Base-by-base conservation (phyloP, 2,329 filamentous ascomycete genomes). In the Epichloe glyceriae region DNA sequence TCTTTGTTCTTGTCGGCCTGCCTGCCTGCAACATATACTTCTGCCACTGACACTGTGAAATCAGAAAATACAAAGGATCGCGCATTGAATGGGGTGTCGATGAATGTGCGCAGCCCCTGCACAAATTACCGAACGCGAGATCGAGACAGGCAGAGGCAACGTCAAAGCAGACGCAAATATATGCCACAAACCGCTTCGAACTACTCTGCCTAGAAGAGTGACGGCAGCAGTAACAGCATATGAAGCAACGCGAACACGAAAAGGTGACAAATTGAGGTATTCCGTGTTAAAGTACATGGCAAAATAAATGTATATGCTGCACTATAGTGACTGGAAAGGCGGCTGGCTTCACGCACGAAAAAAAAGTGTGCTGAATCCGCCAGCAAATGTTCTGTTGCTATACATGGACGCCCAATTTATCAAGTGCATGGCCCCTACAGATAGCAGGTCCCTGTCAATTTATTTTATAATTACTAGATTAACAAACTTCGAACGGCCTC, bases 81-180 rank as follows among this genome's bases (percentile, higher is more conserved):
- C 82, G 75, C 54, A 84, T 94, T 56, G 79, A 83, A 14, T 91
- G 82, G 75, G 80, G 75, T 54, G 65, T 70, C 0, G 88, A 94
- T 58, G 85, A 90, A 57, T 94, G 88, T 61, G 77, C 79, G 38
- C 73, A 76, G 51, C 74, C 82, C 1, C 63, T 84, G 46, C 63
- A 71, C 41, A 51, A 51, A 8, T 52, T 57, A 38, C 61, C 50
- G 10, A 38, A 44, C 17, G 47, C 34, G 17, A 43, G 11, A 37
- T 14, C 26, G 6, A 37, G 39, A 49, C 26, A 14, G 5, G 30
- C 17, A 38, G 30, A 41, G 2, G 5, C 10, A 26, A 14, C 17
- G n/a, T 43, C 58, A 42, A 64, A 56, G 53, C 57, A 46, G 55
- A 52, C 51, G 47, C 46, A 37, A 37, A 48, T 47, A 10, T 61